A percentile compares a stretch with the other conserved stretches of the same genome.
Conservation (phyloP, 2,329 filamentous ascomycete genomes). For the Cercospora nicotianae region DNA sequence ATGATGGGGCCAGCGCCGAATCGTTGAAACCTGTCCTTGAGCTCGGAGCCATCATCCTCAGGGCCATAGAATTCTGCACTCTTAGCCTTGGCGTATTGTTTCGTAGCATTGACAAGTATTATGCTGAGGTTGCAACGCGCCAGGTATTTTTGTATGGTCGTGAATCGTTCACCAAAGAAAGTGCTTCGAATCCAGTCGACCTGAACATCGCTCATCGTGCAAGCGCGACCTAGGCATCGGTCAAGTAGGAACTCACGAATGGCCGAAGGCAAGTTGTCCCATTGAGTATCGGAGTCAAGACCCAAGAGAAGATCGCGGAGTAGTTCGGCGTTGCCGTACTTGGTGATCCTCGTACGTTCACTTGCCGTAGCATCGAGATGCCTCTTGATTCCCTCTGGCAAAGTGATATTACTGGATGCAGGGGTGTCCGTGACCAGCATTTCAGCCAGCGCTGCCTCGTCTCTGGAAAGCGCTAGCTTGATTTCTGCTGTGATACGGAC, state of each 20-base stretch:
- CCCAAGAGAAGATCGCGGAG: conserved; percentile 48
- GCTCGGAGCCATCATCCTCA: conserved; percentile 7
- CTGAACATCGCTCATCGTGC: background rate
- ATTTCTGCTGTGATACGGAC: background rate
- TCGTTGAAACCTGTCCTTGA: conserved; percentile 1
- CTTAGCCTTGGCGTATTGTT: conserved; percentile 6
- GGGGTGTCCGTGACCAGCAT: background rate
- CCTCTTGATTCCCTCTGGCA: background rate
- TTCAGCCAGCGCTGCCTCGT: conserved; percentile 7
- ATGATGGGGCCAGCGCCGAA: conserved; percentile 2
- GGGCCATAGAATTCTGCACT: background rate
- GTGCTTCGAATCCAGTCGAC: conserved; percentile 3
- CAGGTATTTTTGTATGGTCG: conserved; percentile 3
- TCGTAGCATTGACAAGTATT: background rate
- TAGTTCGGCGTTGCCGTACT: conserved; percentile 27
- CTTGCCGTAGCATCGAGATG: background rate
- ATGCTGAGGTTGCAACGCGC: conserved; percentile 7
- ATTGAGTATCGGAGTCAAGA: conserved; percentile 52
- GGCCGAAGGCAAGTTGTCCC: conserved; percentile 52
- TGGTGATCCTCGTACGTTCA: conserved; percentile 4
- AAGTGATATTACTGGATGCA: background rate
- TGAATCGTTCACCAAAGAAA: conserved; percentile 8
- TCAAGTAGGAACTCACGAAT: conserved; percentile 50
- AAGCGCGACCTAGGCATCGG: background rate
- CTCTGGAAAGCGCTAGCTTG: conserved; percentile 1